A percentile compares a stretch with the other conserved stretches of the same genome.
Evolutionary conservation across 306 rosid species (phyloP).

Genomic region (Hippophae rhamnoides): DNA sequence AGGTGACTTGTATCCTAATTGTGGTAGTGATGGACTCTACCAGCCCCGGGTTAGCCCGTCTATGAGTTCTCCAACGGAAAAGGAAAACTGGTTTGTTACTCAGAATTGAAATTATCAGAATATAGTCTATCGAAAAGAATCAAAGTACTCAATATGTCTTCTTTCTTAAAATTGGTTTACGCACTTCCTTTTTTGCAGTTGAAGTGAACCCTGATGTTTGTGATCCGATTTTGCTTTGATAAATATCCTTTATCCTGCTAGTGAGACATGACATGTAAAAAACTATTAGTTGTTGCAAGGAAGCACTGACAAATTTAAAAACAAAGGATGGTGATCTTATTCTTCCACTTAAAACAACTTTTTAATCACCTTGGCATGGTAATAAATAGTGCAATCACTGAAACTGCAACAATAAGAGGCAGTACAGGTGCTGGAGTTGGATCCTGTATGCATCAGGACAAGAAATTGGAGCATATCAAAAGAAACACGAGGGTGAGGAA

Average conservation of each 20-base stretch:
- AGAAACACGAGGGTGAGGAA: not conserved
- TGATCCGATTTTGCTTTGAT: conserved; percentile 58
- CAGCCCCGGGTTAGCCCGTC: not conserved
- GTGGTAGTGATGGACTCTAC: too few relatives aligned
- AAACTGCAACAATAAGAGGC: conserved; percentile 68
- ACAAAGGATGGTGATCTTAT: conserved; percentile 6
- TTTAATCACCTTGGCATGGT: conserved; percentile 66
- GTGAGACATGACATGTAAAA: conserved; percentile 8
- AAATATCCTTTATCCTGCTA: conserved; percentile 65
- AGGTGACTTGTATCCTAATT: too few relatives aligned
- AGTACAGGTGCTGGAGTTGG: conserved; percentile 86
- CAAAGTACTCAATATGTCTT: conserved; percentile 52
- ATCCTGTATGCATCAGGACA: conserved; percentile 38
- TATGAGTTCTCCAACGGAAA: conserved; percentile 3
- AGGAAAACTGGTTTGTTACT: not conserved
- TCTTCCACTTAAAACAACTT: conserved; percentile 7
- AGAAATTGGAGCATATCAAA: conserved; percentile 1
- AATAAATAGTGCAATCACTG: conserved; percentile 56
- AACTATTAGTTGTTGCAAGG: not conserved
- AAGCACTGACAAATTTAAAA: conserved; percentile 2
- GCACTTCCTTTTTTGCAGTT: conserved; percentile 53
- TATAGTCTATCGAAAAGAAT: conserved; percentile 11
- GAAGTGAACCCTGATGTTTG: conserved; percentile 62
- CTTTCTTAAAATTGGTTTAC: conserved; percentile 65
- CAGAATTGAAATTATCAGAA: conserved; percentile 5